A percentile compares a stretch with the other conserved stretches of the same genome.
Conservation (phyloP, 78 protist species). For the Dictyostelium firmibasis region DNA sequence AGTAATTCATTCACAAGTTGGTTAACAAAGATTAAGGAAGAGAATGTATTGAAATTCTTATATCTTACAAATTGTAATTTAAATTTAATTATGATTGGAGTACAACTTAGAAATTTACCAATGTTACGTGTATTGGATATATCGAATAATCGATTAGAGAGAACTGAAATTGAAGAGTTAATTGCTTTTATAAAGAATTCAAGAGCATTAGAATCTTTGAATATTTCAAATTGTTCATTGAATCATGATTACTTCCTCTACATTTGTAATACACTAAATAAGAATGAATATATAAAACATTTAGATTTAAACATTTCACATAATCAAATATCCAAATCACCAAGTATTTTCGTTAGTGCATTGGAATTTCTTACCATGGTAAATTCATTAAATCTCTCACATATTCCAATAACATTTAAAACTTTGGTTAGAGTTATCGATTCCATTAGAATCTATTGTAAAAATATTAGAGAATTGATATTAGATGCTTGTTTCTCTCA, state of each 20-base stretch:
- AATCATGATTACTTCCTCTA: conserved; percentile 15
- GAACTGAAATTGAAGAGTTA: conserved; percentile 19
- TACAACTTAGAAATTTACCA: neutral
- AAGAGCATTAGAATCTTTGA: neutral
- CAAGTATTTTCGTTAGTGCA: neutral
- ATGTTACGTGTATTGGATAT: neutral
- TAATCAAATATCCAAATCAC: neutral
- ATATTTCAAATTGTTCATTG: neutral
- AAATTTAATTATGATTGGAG: neutral
- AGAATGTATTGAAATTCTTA: neutral
- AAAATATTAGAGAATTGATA: neutral
- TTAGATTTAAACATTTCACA: neutral
- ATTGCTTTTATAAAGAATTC: neutral
- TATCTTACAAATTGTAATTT: neutral
- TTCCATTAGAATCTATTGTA: conserved; percentile 9
- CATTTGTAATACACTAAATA: neutral
- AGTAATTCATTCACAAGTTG: neutral
- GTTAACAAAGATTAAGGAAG: neutral
- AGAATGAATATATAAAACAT: neutral
- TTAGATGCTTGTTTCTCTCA: conserved; percentile 1
- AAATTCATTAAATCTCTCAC: neutral
- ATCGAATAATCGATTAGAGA: conserved; percentile 5
- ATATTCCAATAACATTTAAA: neutral
- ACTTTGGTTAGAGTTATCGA: conserved; percentile 5
- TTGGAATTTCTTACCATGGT: neutral